Conservation (phyloP, 129 eudicot genomes). For the Chrysanthemum seticuspe region DNA sequence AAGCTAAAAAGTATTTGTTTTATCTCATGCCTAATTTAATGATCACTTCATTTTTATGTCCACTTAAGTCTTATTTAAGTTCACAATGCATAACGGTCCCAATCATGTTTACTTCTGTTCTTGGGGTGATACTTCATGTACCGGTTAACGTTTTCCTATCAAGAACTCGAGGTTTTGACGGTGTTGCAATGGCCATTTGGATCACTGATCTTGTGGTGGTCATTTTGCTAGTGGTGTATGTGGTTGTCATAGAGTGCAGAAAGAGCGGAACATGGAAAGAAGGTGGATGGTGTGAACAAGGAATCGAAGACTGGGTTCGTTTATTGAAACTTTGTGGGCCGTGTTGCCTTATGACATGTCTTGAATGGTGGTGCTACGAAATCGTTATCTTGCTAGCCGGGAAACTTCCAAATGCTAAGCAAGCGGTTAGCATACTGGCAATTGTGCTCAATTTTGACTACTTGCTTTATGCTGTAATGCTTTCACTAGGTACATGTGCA, state of each 20-base stretch:
- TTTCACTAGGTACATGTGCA: conserved; percentile 71
- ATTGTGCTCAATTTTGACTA: conserved; percentile 83
- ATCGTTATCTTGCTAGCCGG: conserved; percentile 68
- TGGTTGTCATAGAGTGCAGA: conserved; percentile 39
- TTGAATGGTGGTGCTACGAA: conserved; percentile 97
- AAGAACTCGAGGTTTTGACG: conserved; percentile 59
- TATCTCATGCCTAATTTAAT: conserved; percentile 77
- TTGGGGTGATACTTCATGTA: conserved; percentile 58
- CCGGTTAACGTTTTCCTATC: conserved; percentile 63
- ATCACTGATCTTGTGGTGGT: conserved; percentile 65
- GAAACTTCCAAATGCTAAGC: conserved; percentile 67
- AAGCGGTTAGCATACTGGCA: conserved; percentile 66
- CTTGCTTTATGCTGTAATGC: conserved; percentile 79
- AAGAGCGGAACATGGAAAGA: conserved; percentile 62
- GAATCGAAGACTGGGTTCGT: conserved; percentile 50
- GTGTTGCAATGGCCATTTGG: conserved; percentile 82
- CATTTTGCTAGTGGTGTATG: conserved; percentile 42
- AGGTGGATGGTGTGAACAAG: conserved; percentile 83
- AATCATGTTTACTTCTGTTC: conserved; percentile 63
- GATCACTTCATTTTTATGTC: conserved; percentile 59
- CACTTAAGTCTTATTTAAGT: conserved; percentile 74
- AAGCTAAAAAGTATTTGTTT: conserved; percentile 56
- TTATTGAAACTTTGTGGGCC: conserved; percentile 65
- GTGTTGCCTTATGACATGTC: conserved; percentile 84
- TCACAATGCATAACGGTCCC: conserved; percentile 69